These are phyloP conservation scores for Thuja plicata DNA, from an alignment of 83 land plant species.

Conservation along the genomic window DNA sequence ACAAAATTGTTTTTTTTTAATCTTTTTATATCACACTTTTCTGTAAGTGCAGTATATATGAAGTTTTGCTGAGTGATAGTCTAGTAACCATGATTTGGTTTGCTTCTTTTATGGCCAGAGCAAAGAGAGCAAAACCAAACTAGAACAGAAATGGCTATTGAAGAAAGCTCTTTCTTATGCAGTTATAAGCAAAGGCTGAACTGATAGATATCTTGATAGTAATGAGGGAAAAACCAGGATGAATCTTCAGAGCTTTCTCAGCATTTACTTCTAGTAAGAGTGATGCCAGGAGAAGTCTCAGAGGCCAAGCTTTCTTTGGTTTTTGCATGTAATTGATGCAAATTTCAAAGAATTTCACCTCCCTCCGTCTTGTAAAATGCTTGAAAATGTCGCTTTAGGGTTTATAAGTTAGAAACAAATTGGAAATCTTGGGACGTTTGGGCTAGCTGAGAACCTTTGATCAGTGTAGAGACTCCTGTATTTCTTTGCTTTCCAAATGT, in stretches of 20 bases:
- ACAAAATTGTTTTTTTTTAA: too few relatives aligned
- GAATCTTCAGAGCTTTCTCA: slow-evolving; percentile 13
- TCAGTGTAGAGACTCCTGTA: slow-evolving; percentile 20
- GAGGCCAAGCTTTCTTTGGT: slow-evolving; percentile 47
- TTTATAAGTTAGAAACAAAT: slow-evolving; percentile 54
- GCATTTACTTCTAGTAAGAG: slow-evolving; percentile 51
- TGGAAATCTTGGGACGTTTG: slow-evolving; percentile 80
- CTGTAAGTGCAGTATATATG: slow-evolving; percentile 31
- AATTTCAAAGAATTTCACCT: slow-evolving; percentile 26
- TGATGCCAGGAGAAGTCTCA: slow-evolving; percentile 70
- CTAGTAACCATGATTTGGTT: slow-evolving; percentile 50
- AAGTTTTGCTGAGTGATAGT: slow-evolving; percentile 21
- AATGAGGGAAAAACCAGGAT: slow-evolving; percentile 26
- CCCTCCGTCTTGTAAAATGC: slow-evolving; percentile 39
- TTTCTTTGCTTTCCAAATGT: slow-evolving; percentile 60
- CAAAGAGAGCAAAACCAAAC: slow-evolving; percentile 41
- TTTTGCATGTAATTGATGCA: slow-evolving; percentile 63
- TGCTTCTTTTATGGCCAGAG: slow-evolving; percentile 56
- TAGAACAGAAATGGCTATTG: slow-evolving; percentile 34
- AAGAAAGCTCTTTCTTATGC: slow-evolving; percentile 58
- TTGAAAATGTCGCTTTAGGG: slow-evolving; percentile 61
- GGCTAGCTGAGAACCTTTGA: slow-evolving; percentile 33
- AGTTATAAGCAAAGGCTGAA: slow-evolving; percentile 40
- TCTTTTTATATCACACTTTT: too few relatives aligned
- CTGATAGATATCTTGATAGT: slow-evolving; percentile 26